Conservation (phyloP, 768 basidiomycete species). For the Calocybe gangraenosa region DNA sequence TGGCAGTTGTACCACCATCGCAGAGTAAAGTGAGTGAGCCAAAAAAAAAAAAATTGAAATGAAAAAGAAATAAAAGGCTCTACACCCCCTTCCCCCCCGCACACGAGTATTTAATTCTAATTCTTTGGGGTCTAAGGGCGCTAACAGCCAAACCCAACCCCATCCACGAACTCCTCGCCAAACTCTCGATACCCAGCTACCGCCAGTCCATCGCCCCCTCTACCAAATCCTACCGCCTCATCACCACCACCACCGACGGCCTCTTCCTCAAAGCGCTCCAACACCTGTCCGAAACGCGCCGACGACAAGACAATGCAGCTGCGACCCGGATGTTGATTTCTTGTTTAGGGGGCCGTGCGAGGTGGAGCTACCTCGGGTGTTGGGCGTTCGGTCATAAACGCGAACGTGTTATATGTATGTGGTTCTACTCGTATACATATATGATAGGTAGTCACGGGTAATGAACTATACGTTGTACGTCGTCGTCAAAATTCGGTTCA, state of each 20-base stretch:
- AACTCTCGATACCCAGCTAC: constrained; percentile 23
- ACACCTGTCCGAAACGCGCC: constrained; percentile 12
- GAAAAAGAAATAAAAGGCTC: too few species aligned
- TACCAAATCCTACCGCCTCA: constrained; percentile 19
- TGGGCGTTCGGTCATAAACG: too few species aligned
- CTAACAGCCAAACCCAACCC: constrained; percentile 33
- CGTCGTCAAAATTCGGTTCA: too few species aligned
- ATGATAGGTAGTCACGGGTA: too few species aligned
- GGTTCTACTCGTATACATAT: too few species aligned
- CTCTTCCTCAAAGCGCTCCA: constrained; percentile 29
- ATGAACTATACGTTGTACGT: too few species aligned
- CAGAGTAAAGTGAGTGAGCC: constrained; percentile 22
- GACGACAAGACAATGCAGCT: background rate
- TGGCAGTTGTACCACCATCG: constrained; percentile 39
- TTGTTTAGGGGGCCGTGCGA: constrained; percentile 19
- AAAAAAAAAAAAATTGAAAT: too few species aligned
- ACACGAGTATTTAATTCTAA: background rate
- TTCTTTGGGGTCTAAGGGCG: constrained; percentile 18
- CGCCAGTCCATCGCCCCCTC: constrained; percentile 21
- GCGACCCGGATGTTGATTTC: constrained; percentile 27
- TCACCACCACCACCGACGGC: constrained; percentile 42
- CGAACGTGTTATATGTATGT: too few species aligned
- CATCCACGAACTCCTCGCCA: constrained; percentile 36
- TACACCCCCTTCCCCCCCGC: background rate
- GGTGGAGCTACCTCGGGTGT: constrained; percentile 3